phyloP scores from a whole-genome alignment of 192 early-diverging fungal genomes.

The Geranomyces michiganensis region DNA sequence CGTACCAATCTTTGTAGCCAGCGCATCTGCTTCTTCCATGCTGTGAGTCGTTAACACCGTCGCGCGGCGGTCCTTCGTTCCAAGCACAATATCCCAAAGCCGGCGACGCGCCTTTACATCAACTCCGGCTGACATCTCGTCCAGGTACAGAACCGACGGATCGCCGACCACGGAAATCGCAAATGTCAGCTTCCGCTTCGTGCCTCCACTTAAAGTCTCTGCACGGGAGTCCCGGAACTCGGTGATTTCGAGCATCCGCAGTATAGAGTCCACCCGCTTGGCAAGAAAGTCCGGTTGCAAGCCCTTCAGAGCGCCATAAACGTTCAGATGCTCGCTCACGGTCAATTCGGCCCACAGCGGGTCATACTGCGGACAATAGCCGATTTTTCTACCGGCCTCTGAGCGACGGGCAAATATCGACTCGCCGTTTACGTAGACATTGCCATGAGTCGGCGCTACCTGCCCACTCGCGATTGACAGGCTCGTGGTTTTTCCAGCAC shows the following conservation, averaged over 20 bases:
- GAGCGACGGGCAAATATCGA: not conserved
- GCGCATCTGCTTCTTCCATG: slow-evolving; percentile 68
- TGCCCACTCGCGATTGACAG: slow-evolving; percentile 15
- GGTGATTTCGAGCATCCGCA: slow-evolving; percentile 45
- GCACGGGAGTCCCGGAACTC: slow-evolving; percentile 38
- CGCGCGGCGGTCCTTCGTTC: slow-evolving; percentile 45
- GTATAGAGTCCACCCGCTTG: slow-evolving; percentile 11
- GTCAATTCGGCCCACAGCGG: slow-evolving; percentile 47
- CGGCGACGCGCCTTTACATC: slow-evolving; percentile 45
- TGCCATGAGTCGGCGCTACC: slow-evolving; percentile 22
- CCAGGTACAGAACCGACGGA: slow-evolving; percentile 29
- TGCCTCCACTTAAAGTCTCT: slow-evolving; percentile 35
- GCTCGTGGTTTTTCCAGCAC: slow-evolving; percentile 43
- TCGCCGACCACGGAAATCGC: slow-evolving; percentile 24
- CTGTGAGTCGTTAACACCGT: slow-evolving; percentile 66
- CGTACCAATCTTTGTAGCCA: slow-evolving; percentile 44
- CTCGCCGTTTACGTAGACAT: slow-evolving; percentile 24
- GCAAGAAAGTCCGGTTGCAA: slow-evolving; percentile 21
- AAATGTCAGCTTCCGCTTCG: slow-evolving; percentile 18
- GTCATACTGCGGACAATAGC: slow-evolving; percentile 53
- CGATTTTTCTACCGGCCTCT: slow-evolving; percentile 45
- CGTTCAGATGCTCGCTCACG: slow-evolving; percentile 44
- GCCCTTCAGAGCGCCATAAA: slow-evolving; percentile 49
- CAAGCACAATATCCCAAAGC: slow-evolving; percentile 55
- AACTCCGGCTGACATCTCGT: slow-evolving; percentile 29